phyloP scores from a whole-genome alignment of 441 rosid genomes.

The Gossypium aridum region DNA sequence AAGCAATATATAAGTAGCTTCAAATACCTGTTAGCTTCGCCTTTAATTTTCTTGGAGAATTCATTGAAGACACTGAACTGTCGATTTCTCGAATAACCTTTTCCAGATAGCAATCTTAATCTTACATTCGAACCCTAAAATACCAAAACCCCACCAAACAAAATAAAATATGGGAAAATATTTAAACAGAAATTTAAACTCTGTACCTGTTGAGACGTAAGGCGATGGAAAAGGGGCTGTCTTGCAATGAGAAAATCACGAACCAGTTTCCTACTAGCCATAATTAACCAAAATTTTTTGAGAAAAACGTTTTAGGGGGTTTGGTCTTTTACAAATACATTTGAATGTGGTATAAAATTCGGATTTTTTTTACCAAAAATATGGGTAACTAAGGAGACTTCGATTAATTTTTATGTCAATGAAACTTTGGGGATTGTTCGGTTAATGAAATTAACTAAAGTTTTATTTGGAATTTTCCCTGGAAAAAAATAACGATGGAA shows the following conservation, averaged over 20 bases:
- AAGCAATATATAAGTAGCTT: neutral
- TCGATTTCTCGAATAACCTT: slow-evolving; percentile 34
- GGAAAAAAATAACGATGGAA: neutral
- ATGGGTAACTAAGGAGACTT: neutral
- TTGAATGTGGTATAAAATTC: neutral
- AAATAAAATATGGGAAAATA: neutral
- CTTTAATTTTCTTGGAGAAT: slow-evolving; percentile 65
- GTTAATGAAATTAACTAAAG: neutral
- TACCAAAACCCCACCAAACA: neutral
- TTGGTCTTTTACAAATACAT: slow-evolving; percentile 26
- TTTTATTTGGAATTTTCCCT: neutral
- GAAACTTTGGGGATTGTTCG: neutral
- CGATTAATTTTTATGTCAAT: neutral
- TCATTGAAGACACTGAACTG: slow-evolving; percentile 66
- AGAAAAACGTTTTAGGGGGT: neutral
- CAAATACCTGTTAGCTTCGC: slow-evolving; percentile 60
- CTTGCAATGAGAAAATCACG: slow-evolving; percentile 55
- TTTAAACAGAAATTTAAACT: neutral
- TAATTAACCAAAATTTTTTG: slow-evolving; percentile 22
- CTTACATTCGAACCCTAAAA: slow-evolving; percentile 35
- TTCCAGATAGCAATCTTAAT: slow-evolving; percentile 24
- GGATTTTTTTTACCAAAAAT: neutral
- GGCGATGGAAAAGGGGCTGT: slow-evolving; percentile 32
- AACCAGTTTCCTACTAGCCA: slow-evolving; percentile 78
- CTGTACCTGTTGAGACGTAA: slow-evolving; percentile 41